A percentile compares a stretch with the other conserved stretches of the same genome.
Conservation (phyloP, 2,329 filamentous ascomycete genomes). For the Cladosporium halotolerans region DNA sequence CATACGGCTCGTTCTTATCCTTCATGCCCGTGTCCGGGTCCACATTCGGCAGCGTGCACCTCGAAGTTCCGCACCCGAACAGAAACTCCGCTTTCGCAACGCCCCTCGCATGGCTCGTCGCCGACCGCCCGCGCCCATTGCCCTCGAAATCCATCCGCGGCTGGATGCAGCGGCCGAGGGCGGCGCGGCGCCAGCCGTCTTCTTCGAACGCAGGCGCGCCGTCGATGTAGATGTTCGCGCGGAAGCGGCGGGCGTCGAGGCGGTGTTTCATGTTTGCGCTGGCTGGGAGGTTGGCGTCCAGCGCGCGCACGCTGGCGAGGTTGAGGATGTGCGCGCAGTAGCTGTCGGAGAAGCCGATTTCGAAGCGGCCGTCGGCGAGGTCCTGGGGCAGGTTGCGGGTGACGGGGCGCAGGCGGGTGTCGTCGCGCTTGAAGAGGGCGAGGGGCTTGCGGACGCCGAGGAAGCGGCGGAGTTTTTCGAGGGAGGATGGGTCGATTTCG, state of each 20-base stretch:
- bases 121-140: background rate
- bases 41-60: conserved; percentile 67
- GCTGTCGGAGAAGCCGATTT: conserved; percentile 63
- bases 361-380: conserved; percentile 54
- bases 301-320: conserved; percentile 56
- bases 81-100: conserved; percentile 40
- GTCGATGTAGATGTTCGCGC: conserved; percentile 65
- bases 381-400: conserved; percentile 54
- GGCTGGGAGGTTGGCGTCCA: conserved; percentile 52
- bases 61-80: conserved; percentile 57
- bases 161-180: conserved; percentile 38
- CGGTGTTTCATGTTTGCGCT: conserved; percentile 40
- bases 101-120: background rate
- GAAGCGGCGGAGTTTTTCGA: conserved; percentile 57
- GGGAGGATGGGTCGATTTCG: conserved; percentile 47
- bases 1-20: conserved; percentile 27
- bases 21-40: conserved; percentile 53
- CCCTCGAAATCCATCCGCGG: background rate
- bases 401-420: conserved; percentile 50
- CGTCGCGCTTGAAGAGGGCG: conserved; percentile 61
- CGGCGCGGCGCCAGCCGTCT: conserved; percentile 61
- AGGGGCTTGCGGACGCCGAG: conserved; percentile 62
- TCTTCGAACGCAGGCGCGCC: conserved; percentile 61
- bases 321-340: conserved; percentile 66
- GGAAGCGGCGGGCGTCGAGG: conserved; percentile 59